Conservation (phyloP, 2,329 filamentous ascomycete genomes). For the Penicillium italicum region DNA sequence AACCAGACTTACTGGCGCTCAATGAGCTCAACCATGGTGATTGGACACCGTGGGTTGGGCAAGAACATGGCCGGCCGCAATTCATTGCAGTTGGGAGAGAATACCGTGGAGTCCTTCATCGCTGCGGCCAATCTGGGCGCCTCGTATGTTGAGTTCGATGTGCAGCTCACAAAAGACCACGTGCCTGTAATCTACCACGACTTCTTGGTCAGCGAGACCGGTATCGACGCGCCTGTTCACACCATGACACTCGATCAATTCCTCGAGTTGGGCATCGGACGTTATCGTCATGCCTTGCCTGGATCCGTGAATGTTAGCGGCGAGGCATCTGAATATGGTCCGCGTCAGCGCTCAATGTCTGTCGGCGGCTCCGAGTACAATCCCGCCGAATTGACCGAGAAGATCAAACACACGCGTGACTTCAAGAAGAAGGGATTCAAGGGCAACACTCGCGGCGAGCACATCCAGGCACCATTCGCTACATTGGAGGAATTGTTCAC, state of each 20-base stretch:
- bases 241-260: conserved; percentile 90
- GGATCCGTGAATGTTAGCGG: conserved; percentile 13
- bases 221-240: conserved; percentile 94
- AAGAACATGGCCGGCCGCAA: conserved; percentile 83
- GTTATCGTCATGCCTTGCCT: conserved; percentile 49
- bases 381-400: conserved; percentile 58
- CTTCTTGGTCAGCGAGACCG: conserved; percentile 95
- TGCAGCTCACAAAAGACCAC: conserved; percentile 97
- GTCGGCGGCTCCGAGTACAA: conserved; percentile 51
- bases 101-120: conserved; percentile 93
- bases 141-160: conserved; percentile 71
- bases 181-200: conserved; percentile 98
- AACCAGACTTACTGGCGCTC: conserved; percentile 97
- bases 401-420: conserved; percentile 95
- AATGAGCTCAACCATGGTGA: conserved; percentile 79
- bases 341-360: conserved; percentile 56
- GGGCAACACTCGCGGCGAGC: conserved; percentile 86
- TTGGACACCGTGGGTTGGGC: conserved; percentile 71
- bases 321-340: conserved; percentile 13
- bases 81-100: conserved; percentile 91
- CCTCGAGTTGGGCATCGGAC: conserved; percentile 67
- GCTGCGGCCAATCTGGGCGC: conserved; percentile 89
- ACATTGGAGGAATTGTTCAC: conserved; percentile 91
- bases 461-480: conserved; percentile 93
- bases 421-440: conserved; percentile 96